These are phyloP conservation scores for Aurifilum marmelostoma DNA, from an alignment of 2,329 filamentous ascomycete genomes.

Conservation along the genomic window DNA sequence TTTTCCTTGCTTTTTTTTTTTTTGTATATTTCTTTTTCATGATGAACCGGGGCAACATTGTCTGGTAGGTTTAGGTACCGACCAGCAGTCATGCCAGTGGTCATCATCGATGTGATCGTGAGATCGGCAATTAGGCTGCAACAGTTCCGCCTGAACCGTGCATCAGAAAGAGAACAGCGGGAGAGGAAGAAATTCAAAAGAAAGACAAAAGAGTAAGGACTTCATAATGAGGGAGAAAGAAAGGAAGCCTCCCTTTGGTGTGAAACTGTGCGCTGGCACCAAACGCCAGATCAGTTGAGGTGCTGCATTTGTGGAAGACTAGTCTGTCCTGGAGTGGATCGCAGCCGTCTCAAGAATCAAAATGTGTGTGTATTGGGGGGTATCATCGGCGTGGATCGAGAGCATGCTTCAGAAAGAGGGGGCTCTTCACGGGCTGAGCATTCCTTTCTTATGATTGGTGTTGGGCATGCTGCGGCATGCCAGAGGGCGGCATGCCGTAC, in stretches of 20 bases:
- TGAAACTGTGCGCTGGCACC: neutral
- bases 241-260: slow-evolving; percentile 16
- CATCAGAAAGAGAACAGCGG: slow-evolving; percentile 6
- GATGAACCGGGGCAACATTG: slow-evolving; percentile 21
- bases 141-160: neutral
- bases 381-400: slow-evolving; percentile 52
- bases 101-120: neutral
- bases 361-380: slow-evolving; percentile 59
- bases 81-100: slow-evolving; percentile 4
- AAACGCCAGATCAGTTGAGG: slow-evolving; percentile 49
- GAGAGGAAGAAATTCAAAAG: slow-evolving; percentile 18
- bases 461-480: slow-evolving; percentile 81
- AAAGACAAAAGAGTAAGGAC: slow-evolving; percentile 29
- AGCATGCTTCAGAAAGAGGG: slow-evolving; percentile 16
- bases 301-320: slow-evolving; percentile 40
- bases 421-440: neutral
- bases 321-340: slow-evolving; percentile 40
- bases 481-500: slow-evolving; percentile 76
- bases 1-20: slow-evolving; percentile 19
- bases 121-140: slow-evolving; percentile 23
- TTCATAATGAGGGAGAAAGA: slow-evolving; percentile 27
- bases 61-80: slow-evolving; percentile 4
- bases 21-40: slow-evolving; percentile 21
- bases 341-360: slow-evolving; percentile 48
- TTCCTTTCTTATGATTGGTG: slow-evolving; percentile 69